Evolutionary conservation across 306 rosid genomes (phyloP).

Genomic region (Pyrus communis): DNA sequence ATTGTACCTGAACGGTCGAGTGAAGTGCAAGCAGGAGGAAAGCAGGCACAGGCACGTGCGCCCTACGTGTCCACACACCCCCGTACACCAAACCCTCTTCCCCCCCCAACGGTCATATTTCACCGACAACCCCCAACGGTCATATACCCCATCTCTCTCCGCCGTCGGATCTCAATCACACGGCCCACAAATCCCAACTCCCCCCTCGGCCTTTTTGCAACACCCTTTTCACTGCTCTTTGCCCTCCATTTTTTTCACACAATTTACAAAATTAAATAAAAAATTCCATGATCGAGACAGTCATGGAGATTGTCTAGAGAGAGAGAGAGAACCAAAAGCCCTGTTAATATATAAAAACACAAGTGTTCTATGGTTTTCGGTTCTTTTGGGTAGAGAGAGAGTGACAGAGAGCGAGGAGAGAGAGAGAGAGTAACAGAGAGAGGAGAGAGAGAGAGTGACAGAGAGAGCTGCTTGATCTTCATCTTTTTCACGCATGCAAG

Average conservation of each 20-base stretch:
- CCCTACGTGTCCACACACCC: constrained; percentile 11
- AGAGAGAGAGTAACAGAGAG: neutral
- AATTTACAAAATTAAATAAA: constrained; percentile 32
- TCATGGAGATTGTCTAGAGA: constrained; percentile 11
- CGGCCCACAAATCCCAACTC: constrained; percentile 14
- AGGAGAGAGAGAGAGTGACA: neutral
- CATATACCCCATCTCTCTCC: constrained; percentile 26
- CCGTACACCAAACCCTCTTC: constrained; percentile 32
- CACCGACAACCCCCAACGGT: constrained; percentile 58
- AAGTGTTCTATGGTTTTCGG: constrained; percentile 24
- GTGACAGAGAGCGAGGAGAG: neutral
- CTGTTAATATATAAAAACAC: constrained; percentile 28
- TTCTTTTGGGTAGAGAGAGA: constrained; percentile 42
- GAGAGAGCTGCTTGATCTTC: neutral
- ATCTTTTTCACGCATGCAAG: constrained; percentile 27
- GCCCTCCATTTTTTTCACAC: constrained; percentile 18
- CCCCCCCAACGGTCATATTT: constrained; percentile 66
- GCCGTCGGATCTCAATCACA: constrained; percentile 64
- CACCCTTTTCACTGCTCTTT: constrained; percentile 23
- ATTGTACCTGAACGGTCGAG: constrained; percentile 58
- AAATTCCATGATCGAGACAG: constrained; percentile 49
- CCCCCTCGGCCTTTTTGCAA: neutral
- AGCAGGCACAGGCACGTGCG: constrained; percentile 39
- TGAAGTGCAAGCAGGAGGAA: constrained; percentile 27
- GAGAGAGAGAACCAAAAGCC: neutral